Evolutionary conservation across 768 basidiomycete species (phyloP).

Genomic region (Russula sp.): DNA sequence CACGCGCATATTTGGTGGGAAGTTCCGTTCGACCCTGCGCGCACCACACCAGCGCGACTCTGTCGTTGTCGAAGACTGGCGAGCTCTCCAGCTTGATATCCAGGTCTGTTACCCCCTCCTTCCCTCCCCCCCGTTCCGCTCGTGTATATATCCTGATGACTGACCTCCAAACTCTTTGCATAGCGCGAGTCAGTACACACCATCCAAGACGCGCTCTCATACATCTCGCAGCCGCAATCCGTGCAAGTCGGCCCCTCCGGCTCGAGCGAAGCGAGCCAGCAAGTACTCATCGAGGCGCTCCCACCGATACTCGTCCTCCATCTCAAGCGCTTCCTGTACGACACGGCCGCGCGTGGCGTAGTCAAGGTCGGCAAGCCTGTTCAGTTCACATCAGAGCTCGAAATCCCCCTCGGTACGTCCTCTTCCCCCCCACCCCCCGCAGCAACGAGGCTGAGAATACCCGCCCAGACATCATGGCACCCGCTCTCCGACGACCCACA

Average conservation of each 20-base stretch:
- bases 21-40: constrained; percentile 76
- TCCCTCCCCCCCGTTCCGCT: not conserved
- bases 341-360: constrained; percentile 62
- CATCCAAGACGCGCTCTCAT: constrained; percentile 74
- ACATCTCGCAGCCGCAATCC: constrained; percentile 71
- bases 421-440: not conserved
- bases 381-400: constrained; percentile 67
- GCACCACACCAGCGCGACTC: constrained; percentile 81
- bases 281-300: constrained; percentile 69
- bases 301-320: constrained; percentile 84
- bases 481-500: constrained; percentile 39
- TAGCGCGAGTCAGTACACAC: constrained; percentile 68
- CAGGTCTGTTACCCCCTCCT: constrained; percentile 41
- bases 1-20: constrained; percentile 88
- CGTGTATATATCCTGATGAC: not conserved
- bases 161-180: not conserved
- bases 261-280: constrained; percentile 65
- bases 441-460: not conserved
- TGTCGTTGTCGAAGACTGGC: constrained; percentile 87
- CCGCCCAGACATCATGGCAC: constrained; percentile 24
- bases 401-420: constrained; percentile 57
- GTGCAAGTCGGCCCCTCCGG: constrained; percentile 53
- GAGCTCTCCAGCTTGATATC: constrained; percentile 82
- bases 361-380: constrained; percentile 85
- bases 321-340: constrained; percentile 88